Percentiles rank a stretch among this genome's conserved stretches.
These are phyloP conservation scores for Aspergillus terreus DNA, from an alignment of 2,329 filamentous ascomycete genomes.

Conservation along the genomic window DNA sequence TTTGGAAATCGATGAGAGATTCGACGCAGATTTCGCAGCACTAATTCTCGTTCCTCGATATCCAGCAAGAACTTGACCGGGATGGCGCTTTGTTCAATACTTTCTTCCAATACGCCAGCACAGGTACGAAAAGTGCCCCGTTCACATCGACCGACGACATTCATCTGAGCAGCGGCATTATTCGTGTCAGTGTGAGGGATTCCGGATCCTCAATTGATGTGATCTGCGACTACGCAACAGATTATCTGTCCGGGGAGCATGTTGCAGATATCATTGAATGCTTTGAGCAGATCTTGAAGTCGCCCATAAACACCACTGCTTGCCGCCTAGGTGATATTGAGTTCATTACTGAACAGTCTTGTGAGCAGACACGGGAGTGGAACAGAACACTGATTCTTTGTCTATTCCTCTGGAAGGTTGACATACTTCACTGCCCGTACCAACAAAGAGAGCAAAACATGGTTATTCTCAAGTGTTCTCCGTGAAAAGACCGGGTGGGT, in stretches of 20 bases:
- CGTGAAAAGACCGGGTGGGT: no score
- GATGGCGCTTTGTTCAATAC: conserved; percentile 30
- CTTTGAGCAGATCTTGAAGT: conserved; percentile 30
- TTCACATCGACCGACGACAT: conserved; percentile 7
- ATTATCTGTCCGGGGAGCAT: conserved; percentile 43
- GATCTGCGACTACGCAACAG: conserved; percentile 51
- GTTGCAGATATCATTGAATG: conserved; percentile 29
- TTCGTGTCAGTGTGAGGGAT: conserved; percentile 26
- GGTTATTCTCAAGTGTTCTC: no score
- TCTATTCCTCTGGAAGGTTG: no score
- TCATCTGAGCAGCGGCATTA: conserved; percentile 17
- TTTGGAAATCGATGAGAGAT: conserved; percentile 17
- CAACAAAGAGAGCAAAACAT: no score
- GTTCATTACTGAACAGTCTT: conserved; percentile 28
- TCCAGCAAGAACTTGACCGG: conserved; percentile 25
- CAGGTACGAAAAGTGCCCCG: neutral
- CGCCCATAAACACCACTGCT: conserved; percentile 19
- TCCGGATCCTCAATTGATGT: conserved; percentile 39
- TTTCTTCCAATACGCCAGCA: conserved; percentile 12
- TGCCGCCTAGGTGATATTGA: conserved; percentile 26
- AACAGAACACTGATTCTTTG: conserved; percentile 27
- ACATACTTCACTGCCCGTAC: no score
- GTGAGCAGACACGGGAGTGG: conserved; percentile 30
- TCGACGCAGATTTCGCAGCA: conserved; percentile 17
- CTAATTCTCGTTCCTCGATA: conserved; percentile 16